These are phyloP conservation scores for Striga hermonthica DNA, from an alignment of 305 asterid genomes.

Conservation along the genomic window DNA sequence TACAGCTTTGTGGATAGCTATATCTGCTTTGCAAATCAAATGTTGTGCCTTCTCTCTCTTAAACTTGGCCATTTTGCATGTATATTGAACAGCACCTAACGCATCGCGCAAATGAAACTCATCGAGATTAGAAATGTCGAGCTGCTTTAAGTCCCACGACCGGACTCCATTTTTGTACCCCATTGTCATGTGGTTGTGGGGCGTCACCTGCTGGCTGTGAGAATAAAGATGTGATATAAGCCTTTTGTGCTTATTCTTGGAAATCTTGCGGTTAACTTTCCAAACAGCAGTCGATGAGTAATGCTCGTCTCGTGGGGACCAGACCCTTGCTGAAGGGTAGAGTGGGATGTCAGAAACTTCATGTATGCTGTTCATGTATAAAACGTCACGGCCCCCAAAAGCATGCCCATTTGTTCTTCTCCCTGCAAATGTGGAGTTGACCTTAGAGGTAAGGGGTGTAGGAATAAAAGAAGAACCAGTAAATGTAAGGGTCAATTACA, in stretches of 20 bases:
- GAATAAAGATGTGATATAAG: conserved; percentile 30
- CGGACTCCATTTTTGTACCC: conserved; percentile 50
- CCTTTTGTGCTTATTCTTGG: conserved; percentile 58
- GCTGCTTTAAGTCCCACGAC: conserved; percentile 50
- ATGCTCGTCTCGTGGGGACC: conserved; percentile 62
- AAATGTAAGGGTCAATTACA: not conserved
- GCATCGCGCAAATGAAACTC: conserved; percentile 78
- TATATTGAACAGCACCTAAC: conserved; percentile 60
- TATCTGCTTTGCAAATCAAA: conserved; percentile 66
- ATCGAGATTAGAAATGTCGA: conserved; percentile 48
- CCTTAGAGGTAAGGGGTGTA: conserved; percentile 16
- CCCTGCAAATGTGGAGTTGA: conserved; percentile 45
- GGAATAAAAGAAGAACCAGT: conserved; percentile 1
- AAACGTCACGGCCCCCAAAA: conserved; percentile 53
- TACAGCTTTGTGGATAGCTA: conserved; percentile 81
- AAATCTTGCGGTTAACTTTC: conserved; percentile 51
- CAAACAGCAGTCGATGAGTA: conserved; percentile 58
- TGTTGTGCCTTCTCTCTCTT: conserved; percentile 82
- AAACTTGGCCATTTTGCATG: conserved; percentile 62
- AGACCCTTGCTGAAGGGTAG: conserved; percentile 50
- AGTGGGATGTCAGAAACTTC: conserved; percentile 69
- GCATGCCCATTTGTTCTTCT: conserved; percentile 60
- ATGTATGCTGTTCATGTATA: conserved; percentile 41
- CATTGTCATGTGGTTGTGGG: conserved; percentile 31
- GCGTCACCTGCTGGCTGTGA: too few relatives aligned